phyloP scores from a whole-genome alignment of 2,329 filamentous ascomycete species.

The Fusarium nanum region DNA sequence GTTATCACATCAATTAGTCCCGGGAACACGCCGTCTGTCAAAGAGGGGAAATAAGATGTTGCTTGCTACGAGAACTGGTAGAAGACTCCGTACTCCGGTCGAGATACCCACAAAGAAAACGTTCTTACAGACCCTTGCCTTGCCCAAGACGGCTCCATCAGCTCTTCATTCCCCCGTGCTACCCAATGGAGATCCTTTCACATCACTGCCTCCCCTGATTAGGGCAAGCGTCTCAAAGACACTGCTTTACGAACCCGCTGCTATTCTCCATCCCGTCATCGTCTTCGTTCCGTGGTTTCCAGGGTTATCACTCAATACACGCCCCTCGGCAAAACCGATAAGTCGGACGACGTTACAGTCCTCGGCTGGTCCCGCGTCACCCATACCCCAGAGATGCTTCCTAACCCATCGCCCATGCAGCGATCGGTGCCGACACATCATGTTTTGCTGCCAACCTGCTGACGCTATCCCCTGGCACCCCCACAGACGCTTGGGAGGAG shows the following conservation, averaged over 20 bases:
- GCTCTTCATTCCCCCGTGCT: slow-evolving; percentile 35
- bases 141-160: slow-evolving; percentile 38
- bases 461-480: slow-evolving; percentile 42
- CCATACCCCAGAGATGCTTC: slow-evolving; percentile 34
- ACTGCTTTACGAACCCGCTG: slow-evolving; percentile 36
- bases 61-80: slow-evolving; percentile 43
- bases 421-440: slow-evolving; percentile 40
- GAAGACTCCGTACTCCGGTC: slow-evolving; percentile 43
- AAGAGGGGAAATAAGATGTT: slow-evolving; percentile 39
- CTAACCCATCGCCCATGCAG: slow-evolving; percentile 36
- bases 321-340: slow-evolving; percentile 34
- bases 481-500: slow-evolving; percentile 51
- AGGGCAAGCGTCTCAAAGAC: slow-evolving; percentile 49
- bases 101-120: slow-evolving; percentile 39
- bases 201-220: slow-evolving; percentile 47
- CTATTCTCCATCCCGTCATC: slow-evolving; percentile 29
- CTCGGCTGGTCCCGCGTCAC: slow-evolving; percentile 46
- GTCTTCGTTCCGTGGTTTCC: slow-evolving; percentile 37
- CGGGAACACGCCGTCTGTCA: slow-evolving; percentile 21
- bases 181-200: slow-evolving; percentile 49
- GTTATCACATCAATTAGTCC: slow-evolving; percentile 43
- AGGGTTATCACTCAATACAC: slow-evolving; percentile 38
- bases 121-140: slow-evolving; percentile 35
- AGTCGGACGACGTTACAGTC: slow-evolving; percentile 34
- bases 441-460: slow-evolving; percentile 38